Base-by-base conservation (phyloP, 148 eudicot genomes). In the Silene conica region DNA sequence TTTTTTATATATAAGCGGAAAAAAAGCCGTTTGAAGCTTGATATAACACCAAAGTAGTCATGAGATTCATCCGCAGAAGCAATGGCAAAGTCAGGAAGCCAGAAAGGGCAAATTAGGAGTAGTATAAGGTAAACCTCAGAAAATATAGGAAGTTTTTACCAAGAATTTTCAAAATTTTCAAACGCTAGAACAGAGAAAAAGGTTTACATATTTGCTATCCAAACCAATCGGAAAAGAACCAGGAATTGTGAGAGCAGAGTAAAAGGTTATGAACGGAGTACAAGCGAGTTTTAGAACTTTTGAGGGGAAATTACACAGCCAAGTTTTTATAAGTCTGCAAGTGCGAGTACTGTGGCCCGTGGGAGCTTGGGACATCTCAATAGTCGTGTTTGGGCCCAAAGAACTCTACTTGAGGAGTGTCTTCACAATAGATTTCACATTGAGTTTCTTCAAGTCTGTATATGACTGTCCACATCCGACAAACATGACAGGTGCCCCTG, bases 401-500 rank as follows among this genome's bases (percentile, higher is more conserved):
- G 34, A 15, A 18, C 77, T 88, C 88, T 67, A 94, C 79, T 91
- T 89, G 6, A 94, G 89, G 45, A 94, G 96, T 23, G 97, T 94
- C 87, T 94, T 94, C 55, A 95, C 89, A 13, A 96, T 90, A 58
- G 97, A 89, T 83, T 92, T 96, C 43, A 90, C 97, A 69, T 96
- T 89, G 54, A 96, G 92, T 85, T 92, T 92, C 90, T 87, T 96
- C 79, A 92, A 80, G 76, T 96, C 97, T 0, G 94, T 87, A 70
- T 96, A 96, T 0, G 94, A 90, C 79, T 92, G 99, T 31, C 99
- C 99, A 65, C 99, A 96, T 12, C 97, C 97, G 22, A 96, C 96
- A 83, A 94, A 92, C 99, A 96, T 96, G 71, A 96, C 97, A 2
- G 97, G 99, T 18, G 99, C 87, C 74, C 96, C 96, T 16, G 99